These are phyloP conservation scores for Globisporangium mamillatum DNA, from an alignment of 352 stramenopile genomes.

Conservation along the genomic window DNA sequence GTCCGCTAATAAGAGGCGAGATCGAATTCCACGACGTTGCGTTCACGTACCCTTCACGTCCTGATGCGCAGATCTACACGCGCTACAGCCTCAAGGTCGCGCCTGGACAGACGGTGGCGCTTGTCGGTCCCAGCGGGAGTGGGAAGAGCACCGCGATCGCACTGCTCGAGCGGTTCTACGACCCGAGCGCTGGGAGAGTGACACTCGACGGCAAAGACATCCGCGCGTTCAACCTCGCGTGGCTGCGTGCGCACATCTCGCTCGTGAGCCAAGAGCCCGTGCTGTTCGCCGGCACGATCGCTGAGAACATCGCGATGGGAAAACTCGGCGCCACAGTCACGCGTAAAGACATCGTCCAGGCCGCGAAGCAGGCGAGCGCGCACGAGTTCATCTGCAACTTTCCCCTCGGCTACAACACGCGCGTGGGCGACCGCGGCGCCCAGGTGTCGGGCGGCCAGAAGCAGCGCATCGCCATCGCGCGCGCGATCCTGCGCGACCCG, in stretches of 20 bases:
- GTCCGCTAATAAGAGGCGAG: constrained; percentile 28
- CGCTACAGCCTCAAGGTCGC: constrained; percentile 41
- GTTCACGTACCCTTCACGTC: constrained; percentile 51
- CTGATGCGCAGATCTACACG: constrained; percentile 33
- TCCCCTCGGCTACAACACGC: constrained; percentile 81
- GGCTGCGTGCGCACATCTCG: constrained; percentile 72
- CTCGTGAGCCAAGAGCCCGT: constrained; percentile 86
- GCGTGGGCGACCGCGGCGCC: constrained; percentile 88
- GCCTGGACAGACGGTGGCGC: constrained; percentile 46
- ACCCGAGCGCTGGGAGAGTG: constrained; percentile 35
- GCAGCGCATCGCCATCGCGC: constrained; percentile 89
- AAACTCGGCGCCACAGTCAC: constrained; percentile 28
- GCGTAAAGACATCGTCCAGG: constrained; percentile 21
- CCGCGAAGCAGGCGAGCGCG: constrained; percentile 33
- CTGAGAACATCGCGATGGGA: constrained; percentile 32
- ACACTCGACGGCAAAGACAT: constrained; percentile 57
- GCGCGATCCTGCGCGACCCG: constrained; percentile 86
- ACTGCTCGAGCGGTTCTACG: constrained; percentile 63
- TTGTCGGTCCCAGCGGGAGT: constrained; percentile 53
- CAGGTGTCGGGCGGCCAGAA: constrained; percentile 94
- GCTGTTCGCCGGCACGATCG: constrained; percentile 12
- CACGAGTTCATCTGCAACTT: constrained; percentile 73
- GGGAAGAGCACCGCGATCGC: constrained; percentile 61
- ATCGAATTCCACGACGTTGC: constrained; percentile 81
- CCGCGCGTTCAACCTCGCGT: constrained; percentile 56